phyloP scores from a whole-genome alignment of 2,329 filamentous ascomycete species.

The Lasiodiplodia sp. region DNA sequence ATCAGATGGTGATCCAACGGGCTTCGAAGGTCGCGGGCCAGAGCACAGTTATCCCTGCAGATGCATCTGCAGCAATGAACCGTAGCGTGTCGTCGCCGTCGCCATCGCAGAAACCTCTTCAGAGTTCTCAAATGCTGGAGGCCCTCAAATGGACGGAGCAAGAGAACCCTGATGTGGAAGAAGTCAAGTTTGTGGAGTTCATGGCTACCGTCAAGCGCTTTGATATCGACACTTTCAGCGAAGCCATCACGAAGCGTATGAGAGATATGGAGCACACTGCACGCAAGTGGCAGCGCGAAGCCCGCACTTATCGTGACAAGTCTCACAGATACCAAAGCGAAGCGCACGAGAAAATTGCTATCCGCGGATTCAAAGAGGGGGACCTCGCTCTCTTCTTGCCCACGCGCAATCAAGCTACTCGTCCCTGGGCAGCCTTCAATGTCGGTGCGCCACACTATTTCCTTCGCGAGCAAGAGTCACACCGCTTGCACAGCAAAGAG shows the following conservation, averaged over 20 bases:
- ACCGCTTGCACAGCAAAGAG: slow-evolving; percentile 83
- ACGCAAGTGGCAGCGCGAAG: slow-evolving; percentile 91
- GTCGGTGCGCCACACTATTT: slow-evolving; percentile 98
- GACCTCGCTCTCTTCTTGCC: slow-evolving; percentile 94
- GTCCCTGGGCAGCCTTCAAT: slow-evolving; percentile 98
- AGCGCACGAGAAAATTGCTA: slow-evolving; percentile 94
- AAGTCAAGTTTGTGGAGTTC: slow-evolving; percentile 76
- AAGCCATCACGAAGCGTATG: slow-evolving; percentile 85
- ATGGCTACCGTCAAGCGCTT: slow-evolving; percentile 77
- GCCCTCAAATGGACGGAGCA: slow-evolving; percentile 84
- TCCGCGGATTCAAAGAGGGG: slow-evolving; percentile 93
- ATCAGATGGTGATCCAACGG: slow-evolving; percentile 77
- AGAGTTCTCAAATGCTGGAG: slow-evolving; percentile 72
- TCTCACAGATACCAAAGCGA: slow-evolving; percentile 82
- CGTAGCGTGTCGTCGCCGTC: slow-evolving; percentile 54
- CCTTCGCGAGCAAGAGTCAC: slow-evolving; percentile 87
- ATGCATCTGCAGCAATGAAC: slow-evolving; percentile 43
- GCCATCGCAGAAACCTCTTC: slow-evolving; percentile 62
- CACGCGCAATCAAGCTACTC: slow-evolving; percentile 90
- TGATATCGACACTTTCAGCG: slow-evolving; percentile 82
- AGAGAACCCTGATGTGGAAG: slow-evolving; percentile 70
- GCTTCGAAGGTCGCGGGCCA: slow-evolving; percentile 61
- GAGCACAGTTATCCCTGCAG: slow-evolving; percentile 55
- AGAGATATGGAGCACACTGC: slow-evolving; percentile 94
- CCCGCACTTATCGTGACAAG: slow-evolving; percentile 85